Evolutionary conservation across 805 yeast genomes (phyloP).

Genomic region (Pichia insulana): DNA sequence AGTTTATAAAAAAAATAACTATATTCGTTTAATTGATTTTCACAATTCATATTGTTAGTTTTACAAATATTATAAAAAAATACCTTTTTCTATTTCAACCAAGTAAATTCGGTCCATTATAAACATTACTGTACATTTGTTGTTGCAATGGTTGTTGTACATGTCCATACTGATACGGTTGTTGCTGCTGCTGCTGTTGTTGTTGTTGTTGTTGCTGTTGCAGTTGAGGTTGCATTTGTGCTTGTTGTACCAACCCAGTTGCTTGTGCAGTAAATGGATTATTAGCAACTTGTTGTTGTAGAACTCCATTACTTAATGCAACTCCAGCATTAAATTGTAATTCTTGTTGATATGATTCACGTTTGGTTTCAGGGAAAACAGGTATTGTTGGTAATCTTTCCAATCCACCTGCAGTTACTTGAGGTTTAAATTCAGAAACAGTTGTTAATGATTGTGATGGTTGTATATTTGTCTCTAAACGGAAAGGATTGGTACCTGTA

Average conservation of each 20-base stretch:
- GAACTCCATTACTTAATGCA: constrained; percentile 5
- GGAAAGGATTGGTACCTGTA: constrained; percentile 59
- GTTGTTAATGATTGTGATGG: constrained; percentile 15
- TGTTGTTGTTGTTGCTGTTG: constrained; percentile 9
- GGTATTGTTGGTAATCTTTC: constrained; percentile 58
- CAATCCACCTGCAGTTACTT: constrained; percentile 67
- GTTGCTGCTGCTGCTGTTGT: too few relatives aligned
- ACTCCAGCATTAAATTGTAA: constrained; percentile 5
- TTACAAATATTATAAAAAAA: constrained; percentile 1
- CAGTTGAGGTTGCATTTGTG: constrained; percentile 3
- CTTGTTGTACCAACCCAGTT: constrained; percentile 7
- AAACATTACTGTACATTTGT: constrained; percentile 12
- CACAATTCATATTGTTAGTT: too few relatives aligned
- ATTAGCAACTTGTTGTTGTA: constrained; percentile 11
- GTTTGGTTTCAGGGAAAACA: constrained; percentile 57
- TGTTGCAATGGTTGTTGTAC: constrained; percentile 7
- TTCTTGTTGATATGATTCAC: constrained; percentile 20
- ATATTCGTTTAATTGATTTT: too few relatives aligned
- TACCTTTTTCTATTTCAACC: background rate
- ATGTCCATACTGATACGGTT: constrained; percentile 1
- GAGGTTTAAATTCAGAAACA: constrained; percentile 30
- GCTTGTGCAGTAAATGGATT: constrained; percentile 16
- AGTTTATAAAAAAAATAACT: too few relatives aligned
- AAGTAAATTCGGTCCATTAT: constrained; percentile 25
- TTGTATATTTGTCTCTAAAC: constrained; percentile 17